A percentile compares a stretch with the other conserved stretches of the same genome.
Conservation (phyloP, 106 monocot genomes). For the Vanilla planifolia region DNA sequence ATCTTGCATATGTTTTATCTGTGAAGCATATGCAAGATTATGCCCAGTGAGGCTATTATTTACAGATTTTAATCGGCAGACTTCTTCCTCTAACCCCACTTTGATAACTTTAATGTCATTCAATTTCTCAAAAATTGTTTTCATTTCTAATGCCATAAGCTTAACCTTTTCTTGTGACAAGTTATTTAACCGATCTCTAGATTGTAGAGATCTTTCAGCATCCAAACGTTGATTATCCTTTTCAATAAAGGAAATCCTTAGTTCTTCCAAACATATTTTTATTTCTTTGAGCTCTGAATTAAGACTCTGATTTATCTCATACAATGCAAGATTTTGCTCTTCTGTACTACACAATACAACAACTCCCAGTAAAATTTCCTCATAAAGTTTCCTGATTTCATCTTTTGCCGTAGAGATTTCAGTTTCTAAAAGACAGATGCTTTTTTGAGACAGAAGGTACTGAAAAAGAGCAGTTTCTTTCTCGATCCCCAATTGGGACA, state of each 20-base stretch:
- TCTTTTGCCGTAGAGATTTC: conserved; percentile 22
- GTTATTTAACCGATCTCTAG: conserved; percentile 13
- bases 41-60: conserved; percentile 25
- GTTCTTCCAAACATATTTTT: conserved; percentile 18
- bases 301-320: conserved; percentile 24
- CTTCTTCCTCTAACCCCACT: conserved; percentile 35
- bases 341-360: conserved; percentile 18
- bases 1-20: conserved; percentile 25
- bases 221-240: conserved; percentile 8
- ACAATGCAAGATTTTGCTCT: conserved; percentile 29
- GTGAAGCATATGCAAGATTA: neutral
- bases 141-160: conserved; percentile 17
- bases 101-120: conserved; percentile 32
- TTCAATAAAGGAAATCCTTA: conserved; percentile 10
- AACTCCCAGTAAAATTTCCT: conserved; percentile 21
- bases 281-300: conserved; percentile 19
- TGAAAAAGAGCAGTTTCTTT: conserved; percentile 40
- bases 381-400: conserved; percentile 35
- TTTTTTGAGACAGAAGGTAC: conserved; percentile 20
- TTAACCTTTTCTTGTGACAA: conserved; percentile 35
- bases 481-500: conserved; percentile 30
- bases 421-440: conserved; percentile 31
- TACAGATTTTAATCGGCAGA: conserved; percentile 11
- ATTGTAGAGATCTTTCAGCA: conserved; percentile 25
- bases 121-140: conserved; percentile 19